Evolutionary conservation across 345 rosid genomes (phyloP), one percentile per base, ranked within the genome.

Genomic region (Euclidium syriacum): DNA sequence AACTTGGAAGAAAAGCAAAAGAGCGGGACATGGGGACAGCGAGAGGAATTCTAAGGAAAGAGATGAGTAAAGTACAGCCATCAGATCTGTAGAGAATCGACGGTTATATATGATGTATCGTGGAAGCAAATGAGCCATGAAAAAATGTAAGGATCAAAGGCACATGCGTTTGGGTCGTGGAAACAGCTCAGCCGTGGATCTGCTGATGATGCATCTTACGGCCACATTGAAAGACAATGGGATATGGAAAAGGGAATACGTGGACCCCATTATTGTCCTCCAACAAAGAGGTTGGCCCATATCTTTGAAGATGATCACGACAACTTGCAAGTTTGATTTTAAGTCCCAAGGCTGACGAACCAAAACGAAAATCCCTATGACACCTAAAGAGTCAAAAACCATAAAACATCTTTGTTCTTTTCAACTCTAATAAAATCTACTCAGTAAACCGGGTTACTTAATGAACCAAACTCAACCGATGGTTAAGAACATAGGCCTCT

Each of bases 41-140:
- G 27, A 32, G 30, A 8, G 24, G 30, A 3, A 23, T 35, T 10
- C 48, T 7, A n/a, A 44, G 49, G 38, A 24, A 57, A 46, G 36
- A 34, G 26, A 46, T 11, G 65, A 52, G 66, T 1, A 5, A 48
- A 14, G 4, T 46, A 4, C 12, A 10, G 35, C 76, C 88, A 55
- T 77, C 12, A 43, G 82, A 77, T 81, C 18, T 6, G 8, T 1
- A n/a, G 5, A 0, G 0, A 18, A 83, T 83, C 78, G 16, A 77
- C 73, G 78, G 73, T 43, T 0, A 0, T 0, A 0, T 11, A 26
- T 3, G 11, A 1, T 32, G 3, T 19, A 67, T 48, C 89, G 89
- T 83, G 85, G 85, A 75, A 1, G 44, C 19, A 14, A 8, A 11
- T 17, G 62, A 73, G 60, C 84, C 89, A 77, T 71, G 81, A 67